These are phyloP conservation scores for Mycena sanguinolenta DNA, from an alignment of 768 basidiomycete species.

Conservation along the genomic window DNA sequence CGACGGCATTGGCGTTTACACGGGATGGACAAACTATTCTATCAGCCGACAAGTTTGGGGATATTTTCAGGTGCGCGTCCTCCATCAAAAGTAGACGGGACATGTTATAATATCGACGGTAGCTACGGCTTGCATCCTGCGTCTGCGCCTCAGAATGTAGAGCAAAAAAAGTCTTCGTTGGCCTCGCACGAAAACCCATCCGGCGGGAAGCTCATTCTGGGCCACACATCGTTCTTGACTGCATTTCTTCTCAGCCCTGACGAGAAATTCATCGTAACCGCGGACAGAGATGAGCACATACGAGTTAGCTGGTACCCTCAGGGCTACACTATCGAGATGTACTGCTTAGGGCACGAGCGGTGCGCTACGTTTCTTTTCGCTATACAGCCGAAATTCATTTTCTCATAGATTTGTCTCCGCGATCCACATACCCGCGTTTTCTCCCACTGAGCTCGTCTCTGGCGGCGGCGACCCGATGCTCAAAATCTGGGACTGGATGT, in stretches of 20 bases:
- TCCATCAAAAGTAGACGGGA: background rate
- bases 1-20: constrained; percentile 78
- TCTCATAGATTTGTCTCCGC: constrained; percentile 83
- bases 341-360: constrained; percentile 88
- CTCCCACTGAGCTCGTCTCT: constrained; percentile 71
- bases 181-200: constrained; percentile 80
- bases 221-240: constrained; percentile 91
- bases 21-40: constrained; percentile 74
- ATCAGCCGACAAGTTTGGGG: constrained; percentile 95
- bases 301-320: constrained; percentile 91
- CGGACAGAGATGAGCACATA: constrained; percentile 96
- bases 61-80: constrained; percentile 80
- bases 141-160: constrained; percentile 46
- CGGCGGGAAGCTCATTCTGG: constrained; percentile 78
- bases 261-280: constrained; percentile 84
- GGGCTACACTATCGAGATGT: constrained; percentile 88
- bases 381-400: background rate
- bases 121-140: constrained; percentile 74
- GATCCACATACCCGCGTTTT: constrained; percentile 72
- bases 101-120: background rate
- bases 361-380: constrained; percentile 49
- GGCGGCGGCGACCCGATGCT: constrained; percentile 89
- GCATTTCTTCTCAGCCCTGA: constrained; percentile 76
- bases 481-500: constrained; percentile 86
- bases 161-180: constrained; percentile 54